phyloP scores from a whole-genome alignment of 306 rosid genomes.

The Carpinus viminea region DNA sequence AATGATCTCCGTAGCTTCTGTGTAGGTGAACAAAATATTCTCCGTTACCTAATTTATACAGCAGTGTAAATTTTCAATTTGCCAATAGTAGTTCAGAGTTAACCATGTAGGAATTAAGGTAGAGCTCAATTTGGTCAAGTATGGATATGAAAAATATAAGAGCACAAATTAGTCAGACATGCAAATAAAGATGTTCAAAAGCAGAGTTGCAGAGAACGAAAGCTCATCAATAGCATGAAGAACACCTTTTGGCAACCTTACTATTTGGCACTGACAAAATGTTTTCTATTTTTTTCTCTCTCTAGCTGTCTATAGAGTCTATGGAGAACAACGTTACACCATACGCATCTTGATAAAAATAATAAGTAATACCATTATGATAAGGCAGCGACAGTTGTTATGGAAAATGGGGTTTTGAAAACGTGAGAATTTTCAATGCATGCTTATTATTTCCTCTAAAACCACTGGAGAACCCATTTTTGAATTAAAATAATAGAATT shows the following conservation, averaged over 20 bases:
- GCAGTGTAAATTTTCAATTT: not conserved
- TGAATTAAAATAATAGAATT: not conserved
- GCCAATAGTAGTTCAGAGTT: not conserved
- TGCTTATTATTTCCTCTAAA: not conserved
- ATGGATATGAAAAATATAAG: not conserved
- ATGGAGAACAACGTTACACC: not conserved
- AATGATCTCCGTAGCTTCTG: not conserved
- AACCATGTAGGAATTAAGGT: not conserved
- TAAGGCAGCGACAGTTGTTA: not conserved
- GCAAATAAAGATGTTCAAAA: not conserved
- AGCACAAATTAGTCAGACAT: not conserved
- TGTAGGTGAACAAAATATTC: not conserved
- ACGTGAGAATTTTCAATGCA: not conserved
- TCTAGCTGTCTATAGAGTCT: not conserved
- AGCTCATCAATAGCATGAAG: not conserved
- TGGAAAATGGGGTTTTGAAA: not conserved
- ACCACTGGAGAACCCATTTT: not conserved
- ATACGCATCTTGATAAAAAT: not conserved
- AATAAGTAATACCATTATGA: not conserved
- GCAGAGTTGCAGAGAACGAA: not conserved
- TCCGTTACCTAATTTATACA: not conserved
- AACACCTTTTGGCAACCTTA: not conserved
- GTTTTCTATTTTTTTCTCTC: not conserved
- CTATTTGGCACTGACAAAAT: not conserved
- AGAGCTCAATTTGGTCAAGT: not conserved